Base-by-base conservation (phyloP, 2,329 filamentous ascomycete genomes). In the Diaporthe ilicicola region DNA sequence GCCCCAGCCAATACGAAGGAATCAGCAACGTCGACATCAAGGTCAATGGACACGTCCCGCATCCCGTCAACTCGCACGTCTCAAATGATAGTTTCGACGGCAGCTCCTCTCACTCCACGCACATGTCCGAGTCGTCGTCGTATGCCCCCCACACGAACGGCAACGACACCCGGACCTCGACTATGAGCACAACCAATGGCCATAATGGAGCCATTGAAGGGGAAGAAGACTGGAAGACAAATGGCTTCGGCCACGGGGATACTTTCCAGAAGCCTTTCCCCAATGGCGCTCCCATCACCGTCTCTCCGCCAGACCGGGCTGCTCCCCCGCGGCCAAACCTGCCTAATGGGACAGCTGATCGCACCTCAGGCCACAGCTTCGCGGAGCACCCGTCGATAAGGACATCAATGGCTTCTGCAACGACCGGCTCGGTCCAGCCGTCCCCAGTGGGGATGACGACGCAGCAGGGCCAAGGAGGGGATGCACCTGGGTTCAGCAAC, bases 81-180 rank as follows among this genome's bases (percentile, higher is more conserved):
- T 83, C 83, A 76, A 82, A 84, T 81, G 85, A 86, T 76, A 85
- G 82, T 81, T 87, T 87, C 77, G 86, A 88, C 83, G 86, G 85
- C 75, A 84, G 83, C 77, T 87, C 87, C 70, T 84, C 86, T 74
- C 83, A 84, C 56, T 89, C 87, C 70, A 86, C 84, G 19, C 84
- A 85, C 78, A 85, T 84, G 73, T 88, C 87, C 72, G 83, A 85
- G 77, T 81, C 81, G 72, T 81, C 81, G 72, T 86, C 85, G 76
- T 78, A 80, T 55, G 80, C 79, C 72, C 81, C 80, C 74, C 83
- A 81, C 75, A 78, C 82, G 79, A 82, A 84, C 81, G 85, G 82
- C 71, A 77, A 79, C 75, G 74, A 73, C 56, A 79, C 77, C 81
- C 83, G 79, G 48, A 72, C 67, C 59, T 73, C 74, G 53, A 72